Conservation (phyloP, 1,139 yeast species). For the Lodderomyces margitis region DNA sequence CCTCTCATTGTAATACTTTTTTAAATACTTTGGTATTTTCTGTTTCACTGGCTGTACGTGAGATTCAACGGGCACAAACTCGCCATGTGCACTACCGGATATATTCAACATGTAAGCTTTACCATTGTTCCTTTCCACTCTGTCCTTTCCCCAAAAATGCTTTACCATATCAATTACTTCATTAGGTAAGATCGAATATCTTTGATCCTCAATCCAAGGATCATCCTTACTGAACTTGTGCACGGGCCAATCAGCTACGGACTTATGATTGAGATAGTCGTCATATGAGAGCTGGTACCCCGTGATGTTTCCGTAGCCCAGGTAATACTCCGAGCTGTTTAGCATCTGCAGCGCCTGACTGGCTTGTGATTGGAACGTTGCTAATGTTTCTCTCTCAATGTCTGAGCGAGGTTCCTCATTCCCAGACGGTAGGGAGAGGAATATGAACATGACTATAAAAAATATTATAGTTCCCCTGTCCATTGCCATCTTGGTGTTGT, state of each 20-base stretch:
- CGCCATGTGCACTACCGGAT: constrained; percentile 50
- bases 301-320: constrained; percentile 71
- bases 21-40: constrained; percentile 43
- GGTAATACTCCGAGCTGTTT: constrained; percentile 38
- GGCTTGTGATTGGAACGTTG: constrained; percentile 31
- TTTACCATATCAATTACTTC: constrained; percentile 46
- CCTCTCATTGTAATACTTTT: constrained; percentile 30
- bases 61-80: constrained; percentile 26
- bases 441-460: constrained; percentile 37
- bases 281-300: constrained; percentile 65
- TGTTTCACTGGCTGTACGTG: constrained; percentile 22
- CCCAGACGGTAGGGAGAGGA: constrained; percentile 27
- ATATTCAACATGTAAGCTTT: constrained; percentile 48
- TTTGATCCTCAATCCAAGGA: constrained; percentile 55
- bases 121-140: constrained; percentile 16
- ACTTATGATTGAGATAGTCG: constrained; percentile 47
- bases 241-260: constrained; percentile 57
- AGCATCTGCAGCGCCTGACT: constrained; percentile 31
- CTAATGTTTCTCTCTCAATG: constrained; percentile 28
- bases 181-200: constrained; percentile 61
- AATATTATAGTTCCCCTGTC: constrained; percentile 40
- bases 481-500: constrained; percentile 23
- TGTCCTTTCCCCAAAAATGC: constrained; percentile 46
- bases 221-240: constrained; percentile 36
- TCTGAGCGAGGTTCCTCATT: constrained; percentile 31